Base-by-base conservation (phyloP, 78 protist genomes). In the Mastigamoeba balamuthi region DNA sequence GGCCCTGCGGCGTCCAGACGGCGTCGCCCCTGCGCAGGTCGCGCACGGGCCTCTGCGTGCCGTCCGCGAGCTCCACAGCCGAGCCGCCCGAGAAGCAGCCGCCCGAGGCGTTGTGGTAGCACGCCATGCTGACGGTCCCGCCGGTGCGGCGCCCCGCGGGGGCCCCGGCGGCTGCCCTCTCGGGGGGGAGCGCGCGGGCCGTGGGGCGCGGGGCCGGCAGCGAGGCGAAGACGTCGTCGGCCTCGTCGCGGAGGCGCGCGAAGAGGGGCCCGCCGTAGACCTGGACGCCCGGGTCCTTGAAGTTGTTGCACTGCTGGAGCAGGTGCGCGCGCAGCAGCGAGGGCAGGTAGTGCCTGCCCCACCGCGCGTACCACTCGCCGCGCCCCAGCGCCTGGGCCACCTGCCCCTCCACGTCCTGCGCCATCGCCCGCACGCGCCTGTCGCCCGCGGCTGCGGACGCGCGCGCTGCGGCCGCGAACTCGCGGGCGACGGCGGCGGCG, bases 241-340 rank as follows among this genome's bases (percentile, higher is more conserved):
- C 73, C 30, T 38, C 25, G 40, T 77, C 92, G 6, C 78, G 64
- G 48, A 85, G 48, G n/a, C 76, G 4, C 27, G 6, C 38, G 69
- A 86, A 86, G 52, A 39, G 33, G 23, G 85, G 7, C 29, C 88
- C 85, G 2, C 90, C 90, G 30, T 84, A 84, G 38, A 40, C 44
- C 64, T 88, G 92, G 40, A 88, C 90, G 40, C 92, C 88, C 9
- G 84, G 88, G 72, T 88, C 92, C 63, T 80, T 88, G 73, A 88
- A 88, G 58, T 88, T 88, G 63, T 75, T 84, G 67, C 92, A 85
- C 52, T 74, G 77, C 68, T 85, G 91, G 37, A 42, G 85, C 29
- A 8, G 43, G 27, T 85, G 91, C 3, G 92, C 86, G 28, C 69
- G 23, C 40, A 30, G 35, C 35, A 88, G 75, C 25, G 89, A 77